Evolutionary conservation across 805 yeast genomes (phyloP).

Genomic region (Candida railenensis): DNA sequence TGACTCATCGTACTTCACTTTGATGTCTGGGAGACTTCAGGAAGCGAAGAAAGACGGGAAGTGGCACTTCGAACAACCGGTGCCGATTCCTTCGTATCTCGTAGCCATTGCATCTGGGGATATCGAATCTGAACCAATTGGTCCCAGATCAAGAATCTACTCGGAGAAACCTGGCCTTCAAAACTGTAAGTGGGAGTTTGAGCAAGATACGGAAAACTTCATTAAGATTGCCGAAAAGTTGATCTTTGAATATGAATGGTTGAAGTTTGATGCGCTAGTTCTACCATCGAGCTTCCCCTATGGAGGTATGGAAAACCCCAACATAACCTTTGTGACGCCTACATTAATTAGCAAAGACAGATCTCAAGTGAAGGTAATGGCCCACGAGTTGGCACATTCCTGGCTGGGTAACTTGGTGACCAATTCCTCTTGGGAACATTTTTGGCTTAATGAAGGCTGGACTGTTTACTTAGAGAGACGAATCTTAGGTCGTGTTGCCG

Average conservation of each 20-base stretch:
- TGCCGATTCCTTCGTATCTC: constrained; percentile 35
- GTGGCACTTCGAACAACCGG: constrained; percentile 26
- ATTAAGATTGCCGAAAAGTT: constrained; percentile 32
- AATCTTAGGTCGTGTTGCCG: constrained; percentile 30
- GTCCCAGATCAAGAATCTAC: constrained; percentile 33
- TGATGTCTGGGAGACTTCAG: constrained; percentile 32
- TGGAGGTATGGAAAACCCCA: constrained; percentile 42
- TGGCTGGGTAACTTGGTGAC: constrained; percentile 40
- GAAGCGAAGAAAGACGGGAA: constrained; percentile 5
- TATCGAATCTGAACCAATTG: constrained; percentile 26
- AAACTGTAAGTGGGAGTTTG: constrained; percentile 35
- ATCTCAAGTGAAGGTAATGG: constrained; percentile 33
- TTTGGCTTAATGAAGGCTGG: constrained; percentile 41
- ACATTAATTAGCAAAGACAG: constrained; percentile 33
- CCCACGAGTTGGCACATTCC: constrained; percentile 38
- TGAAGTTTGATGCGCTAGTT: constrained; percentile 31
- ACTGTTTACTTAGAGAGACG: constrained; percentile 34
- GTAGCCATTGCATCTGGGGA: constrained; percentile 36
- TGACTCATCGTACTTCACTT: constrained; percentile 21
- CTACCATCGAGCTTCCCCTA: constrained; percentile 33
- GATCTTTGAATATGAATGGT: constrained; percentile 35
- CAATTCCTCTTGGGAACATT: constrained; percentile 36
- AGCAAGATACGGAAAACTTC: constrained; percentile 33
- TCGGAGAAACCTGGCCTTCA: constrained; percentile 25
- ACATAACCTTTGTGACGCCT: constrained; percentile 33